Percentiles rank a stretch among this genome's conserved stretches.
Conservation (phyloP, 305 asterid genomes). For the Caryopteris hybrid region DNA sequence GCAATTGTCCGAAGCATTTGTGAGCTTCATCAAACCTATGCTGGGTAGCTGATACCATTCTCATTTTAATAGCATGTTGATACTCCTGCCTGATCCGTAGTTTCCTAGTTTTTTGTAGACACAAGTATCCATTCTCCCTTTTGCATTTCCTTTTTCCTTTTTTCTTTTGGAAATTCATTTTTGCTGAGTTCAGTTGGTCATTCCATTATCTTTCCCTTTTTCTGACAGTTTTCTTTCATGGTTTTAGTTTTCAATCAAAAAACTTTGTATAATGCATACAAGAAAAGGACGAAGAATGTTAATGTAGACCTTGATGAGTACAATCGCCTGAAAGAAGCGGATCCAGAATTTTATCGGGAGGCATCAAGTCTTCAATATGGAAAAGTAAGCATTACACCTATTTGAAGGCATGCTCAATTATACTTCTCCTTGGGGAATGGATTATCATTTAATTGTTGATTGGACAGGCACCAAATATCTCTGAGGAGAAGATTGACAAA, state of each 20-base stretch:
- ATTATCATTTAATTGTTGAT: background rate
- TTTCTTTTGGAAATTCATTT: background rate
- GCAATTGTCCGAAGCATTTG: background rate
- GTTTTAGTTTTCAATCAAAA: constrained; percentile 79
- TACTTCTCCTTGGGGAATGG: background rate
- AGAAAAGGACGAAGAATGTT: constrained; percentile 67
- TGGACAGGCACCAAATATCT: constrained; percentile 59
- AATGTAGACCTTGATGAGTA: constrained; percentile 64
- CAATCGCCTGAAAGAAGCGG: constrained; percentile 73
- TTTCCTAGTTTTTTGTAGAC: background rate
- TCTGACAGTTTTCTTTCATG: background rate
- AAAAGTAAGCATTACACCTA: constrained; percentile 41
- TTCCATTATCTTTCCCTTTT: background rate
- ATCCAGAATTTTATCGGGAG: constrained; percentile 86
- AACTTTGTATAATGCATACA: constrained; percentile 77
- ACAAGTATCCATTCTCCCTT: background rate
- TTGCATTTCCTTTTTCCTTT: background rate
- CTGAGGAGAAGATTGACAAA: constrained; percentile 71
- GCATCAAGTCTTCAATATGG: constrained; percentile 98
- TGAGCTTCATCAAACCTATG: background rate
- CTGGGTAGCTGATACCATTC: background rate
- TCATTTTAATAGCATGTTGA: background rate
- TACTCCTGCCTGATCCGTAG: background rate
- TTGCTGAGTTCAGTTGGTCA: background rate
- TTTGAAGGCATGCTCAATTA: background rate